Base-by-base conservation (phyloP, 768 basidiomycete genomes). In the Tulasnella sp. region DNA sequence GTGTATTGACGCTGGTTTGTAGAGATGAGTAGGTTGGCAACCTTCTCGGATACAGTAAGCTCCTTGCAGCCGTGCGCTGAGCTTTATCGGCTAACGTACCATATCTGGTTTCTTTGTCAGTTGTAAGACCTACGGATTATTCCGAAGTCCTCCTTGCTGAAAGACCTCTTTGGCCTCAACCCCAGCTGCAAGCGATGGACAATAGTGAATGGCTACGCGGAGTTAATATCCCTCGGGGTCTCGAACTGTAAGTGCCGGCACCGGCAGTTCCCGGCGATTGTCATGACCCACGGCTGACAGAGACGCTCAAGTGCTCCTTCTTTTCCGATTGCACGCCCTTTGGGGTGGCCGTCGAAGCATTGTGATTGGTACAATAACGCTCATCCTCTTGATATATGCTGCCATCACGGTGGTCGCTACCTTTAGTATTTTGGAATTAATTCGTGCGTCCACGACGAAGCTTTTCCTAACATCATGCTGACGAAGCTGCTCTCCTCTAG, bases 291-390 rank as follows among this genome's bases (percentile, higher is more conserved):
- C 42, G 14, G 52, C 52, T 59, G 26, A 59, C 52, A 22, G 32
- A 12, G 52, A 11, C 17, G 3, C 34, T 16, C 36, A 22, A 66
- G 64, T 37, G 19, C 36, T 66, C 12, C 64, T 66, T 34, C 64
- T 66, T 17, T 66, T 66, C 36, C 34, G 64, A 11, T 11, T 66
- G n/a, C 64, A 66, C 40, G 64, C 64, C 40, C 64, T 66, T 36
- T 66, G 64, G 64, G 64, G 64, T 12, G 36, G 64, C 26, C 64
- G 64, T 37, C 64, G 64, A 66, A 66, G 64, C 64, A 29, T 66
- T 11, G n/a, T 66, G 22, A 12, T 66, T 19, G 22, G 64, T 34
- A 37, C 40, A 26, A 26, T 66, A 9, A 34, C 40, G 22, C 36
- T 66, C 4, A 32, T 32, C 34, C 6, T 41, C 5, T 37, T 66